These are phyloP conservation scores for Ampelocalamus luodianensis DNA, from an alignment of 176 grass and related monocot species.

Conservation along the genomic window DNA sequence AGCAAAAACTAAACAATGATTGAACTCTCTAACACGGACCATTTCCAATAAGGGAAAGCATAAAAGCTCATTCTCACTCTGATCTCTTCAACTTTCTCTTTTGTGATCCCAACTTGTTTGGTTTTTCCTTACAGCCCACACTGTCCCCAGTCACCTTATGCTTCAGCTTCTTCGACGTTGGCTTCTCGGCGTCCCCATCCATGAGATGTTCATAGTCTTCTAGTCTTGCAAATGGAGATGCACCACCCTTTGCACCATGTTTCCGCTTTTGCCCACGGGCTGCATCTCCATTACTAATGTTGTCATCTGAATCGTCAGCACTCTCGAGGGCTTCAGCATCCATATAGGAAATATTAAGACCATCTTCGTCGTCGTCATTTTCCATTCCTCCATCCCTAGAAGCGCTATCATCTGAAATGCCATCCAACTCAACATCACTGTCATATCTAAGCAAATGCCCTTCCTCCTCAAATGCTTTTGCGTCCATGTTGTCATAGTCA, in stretches of 20 bases:
- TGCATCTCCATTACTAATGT: constrained; percentile 30
- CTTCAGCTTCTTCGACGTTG: constrained; percentile 27
- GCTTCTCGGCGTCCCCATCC: constrained; percentile 7
- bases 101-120: constrained; percentile 33
- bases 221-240: constrained; percentile 79
- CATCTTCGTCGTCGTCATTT: constrained; percentile 36
- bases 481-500: constrained; percentile 87
- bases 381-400: constrained; percentile 27
- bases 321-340: constrained; percentile 30
- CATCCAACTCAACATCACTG: constrained; percentile 62
- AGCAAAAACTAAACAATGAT: no score
- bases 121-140: constrained; percentile 28
- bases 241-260: constrained; percentile 36
- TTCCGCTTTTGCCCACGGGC: constrained; percentile 55
- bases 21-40: no score
- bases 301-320: constrained; percentile 40
- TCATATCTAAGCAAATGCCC: constrained; percentile 77
- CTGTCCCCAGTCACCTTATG: constrained; percentile 42
- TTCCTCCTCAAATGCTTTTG: constrained; percentile 75
- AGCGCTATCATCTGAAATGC: constrained; percentile 33
- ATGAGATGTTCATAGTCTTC: constrained; percentile 85
- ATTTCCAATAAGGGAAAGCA: neutral
- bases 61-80: no score
- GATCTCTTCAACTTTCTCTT: constrained; percentile 51
- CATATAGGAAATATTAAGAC: neutral